A percentile compares a stretch with the other conserved stretches of the same genome.
phyloP scores from a whole-genome alignment of 1,139 yeast species.

The Yamadazyma songkhlaensis region DNA sequence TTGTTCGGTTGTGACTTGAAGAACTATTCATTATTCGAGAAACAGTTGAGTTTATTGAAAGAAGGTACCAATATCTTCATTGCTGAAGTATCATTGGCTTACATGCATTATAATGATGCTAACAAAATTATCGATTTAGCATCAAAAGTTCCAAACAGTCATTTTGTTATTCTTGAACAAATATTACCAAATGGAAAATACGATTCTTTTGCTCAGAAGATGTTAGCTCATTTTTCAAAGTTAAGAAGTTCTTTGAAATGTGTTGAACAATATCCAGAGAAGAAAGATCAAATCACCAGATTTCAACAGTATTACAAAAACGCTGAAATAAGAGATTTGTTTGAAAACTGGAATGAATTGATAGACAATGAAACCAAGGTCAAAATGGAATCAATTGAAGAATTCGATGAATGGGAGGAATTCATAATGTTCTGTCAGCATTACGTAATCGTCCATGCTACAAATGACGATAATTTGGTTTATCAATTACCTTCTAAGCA shows the following conservation, averaged over 20 bases:
- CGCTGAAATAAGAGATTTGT: slow-evolving; percentile 55
- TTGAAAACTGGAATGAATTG: slow-evolving; percentile 53
- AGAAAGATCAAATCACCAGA: slow-evolving; percentile 47
- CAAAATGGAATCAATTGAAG: slow-evolving; percentile 49
- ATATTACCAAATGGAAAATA: slow-evolving; percentile 59
- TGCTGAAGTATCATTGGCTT: slow-evolving; percentile 82
- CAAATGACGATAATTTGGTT: slow-evolving; percentile 28
- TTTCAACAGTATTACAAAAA: slow-evolving; percentile 43
- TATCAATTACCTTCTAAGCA: slow-evolving; percentile 5
- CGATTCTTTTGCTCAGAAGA: slow-evolving; percentile 71
- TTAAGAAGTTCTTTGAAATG: slow-evolving; percentile 71
- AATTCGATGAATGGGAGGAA: slow-evolving; percentile 85
- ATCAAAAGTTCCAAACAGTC: slow-evolving; percentile 48
- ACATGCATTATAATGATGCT: slow-evolving; percentile 71
- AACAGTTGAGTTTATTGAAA: slow-evolving; percentile 29
- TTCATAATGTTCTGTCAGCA: slow-evolving; percentile 76
- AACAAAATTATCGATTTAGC: slow-evolving; percentile 57
- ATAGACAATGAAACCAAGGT: slow-evolving; percentile 39
- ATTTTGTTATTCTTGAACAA: slow-evolving; percentile 70
- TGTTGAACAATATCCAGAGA: slow-evolving; percentile 56
- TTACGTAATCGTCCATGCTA: slow-evolving; percentile 67
- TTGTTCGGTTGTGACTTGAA: slow-evolving; percentile 75
- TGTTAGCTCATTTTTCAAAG: slow-evolving; percentile 70
- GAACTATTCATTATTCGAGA: slow-evolving; percentile 38
- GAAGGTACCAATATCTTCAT: slow-evolving; percentile 48